Base-by-base conservation (phyloP, 768 basidiomycete species). In the Amanita thiersii region DNA sequence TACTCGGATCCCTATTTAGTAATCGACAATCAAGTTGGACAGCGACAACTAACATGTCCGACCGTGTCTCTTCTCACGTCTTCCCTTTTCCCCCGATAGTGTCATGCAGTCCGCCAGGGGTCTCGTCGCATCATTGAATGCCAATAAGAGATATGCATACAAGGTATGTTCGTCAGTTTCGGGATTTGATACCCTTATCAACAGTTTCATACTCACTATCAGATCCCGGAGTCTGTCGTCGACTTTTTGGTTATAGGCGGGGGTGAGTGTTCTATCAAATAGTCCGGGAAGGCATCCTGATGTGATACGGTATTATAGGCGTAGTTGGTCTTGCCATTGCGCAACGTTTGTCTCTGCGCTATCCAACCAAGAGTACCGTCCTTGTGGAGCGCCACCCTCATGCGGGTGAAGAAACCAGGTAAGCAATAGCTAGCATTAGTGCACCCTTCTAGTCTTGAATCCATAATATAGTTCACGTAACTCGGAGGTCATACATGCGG, bases 401-500 rank as follows among this genome's bases (percentile, higher is more conserved):
- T 37, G 77, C 77, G 2, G 93, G 93, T 1, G 82, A 92, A 56
- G 93, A 97, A 59, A 94, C 68, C 15, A 94, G 89, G 88, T 80
- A 51, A 15, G 51, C 39, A 26, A n/a, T n/a, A n/a, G n/a, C n/a
- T n/a, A n/a, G n/a, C n/a, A n/a, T n/a, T n/a, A n/a, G n/a, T n/a
- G n/a, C n/a, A 8, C 17, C 28, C 20, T 32, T 25, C 29, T 38
- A 26, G 40, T 17, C 45, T 32, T 37, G 12, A 23, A 14, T 28
- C 14, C 6, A 33, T 35, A 12, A 10, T 42, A 15, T 32, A 92
- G 91, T 57, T 91, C 88, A 29, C 77, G 93, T 11, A 96, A 94
- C 57, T 93, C 91, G 0, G 93, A 96, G 55, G 93, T 98, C 17
- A 85, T 97, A 19, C 93, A 97, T 63, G 82, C 87, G 46, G 91